Evolutionary conservation across 2,329 filamentous ascomycete genomes (phyloP), one percentile per base, ranked within the genome.

Genomic region (Gaeumannomyces tritici): DNA sequence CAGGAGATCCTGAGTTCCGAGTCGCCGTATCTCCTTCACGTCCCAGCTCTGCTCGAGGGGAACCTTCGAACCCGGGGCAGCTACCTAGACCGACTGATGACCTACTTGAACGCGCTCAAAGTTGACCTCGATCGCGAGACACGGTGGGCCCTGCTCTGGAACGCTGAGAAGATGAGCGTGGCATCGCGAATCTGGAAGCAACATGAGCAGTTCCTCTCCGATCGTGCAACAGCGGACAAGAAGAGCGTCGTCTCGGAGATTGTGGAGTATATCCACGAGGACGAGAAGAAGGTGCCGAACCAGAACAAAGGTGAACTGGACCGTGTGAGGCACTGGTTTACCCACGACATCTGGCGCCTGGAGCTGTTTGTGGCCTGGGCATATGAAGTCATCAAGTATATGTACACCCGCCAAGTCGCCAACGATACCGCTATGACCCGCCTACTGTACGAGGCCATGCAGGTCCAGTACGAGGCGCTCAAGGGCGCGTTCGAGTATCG

Each of bases 111-210:
- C 65, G 81, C 82, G 7, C 86, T 88, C 35, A 87, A 86, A 64
- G 80, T 86, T 29, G 78, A 84, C 3, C 73, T 98, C 7, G 85
- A 89, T 66, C 83, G 85, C 55, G 77, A 77, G 28, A 87, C 87
- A 1, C 86, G 87, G 67, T 98, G 93, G 92, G 81, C 83, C 65
- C 76, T 99, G 35, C 78, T 99, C n/a, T 90, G 87, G 80, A 87
- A 93, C 69, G 93, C 93, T 0, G 95, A 99, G 73, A 96, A 93
- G 74, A 83, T 98, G 76, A 86, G 89, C 56, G 90, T 92, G 47
- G 91, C 91, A 24, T 82, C 84, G 64, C 81, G 86, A 57, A 80
- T 98, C 51, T 98, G 93, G 92, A 87, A 86, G 65, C 80, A 85
- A 61, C 91, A 96, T 69, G 90, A 96, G 70, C 77, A 80, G 9